These are phyloP conservation scores for Pythium aquatile DNA, from an alignment of 352 stramenopile species.

Conservation along the genomic window DNA sequence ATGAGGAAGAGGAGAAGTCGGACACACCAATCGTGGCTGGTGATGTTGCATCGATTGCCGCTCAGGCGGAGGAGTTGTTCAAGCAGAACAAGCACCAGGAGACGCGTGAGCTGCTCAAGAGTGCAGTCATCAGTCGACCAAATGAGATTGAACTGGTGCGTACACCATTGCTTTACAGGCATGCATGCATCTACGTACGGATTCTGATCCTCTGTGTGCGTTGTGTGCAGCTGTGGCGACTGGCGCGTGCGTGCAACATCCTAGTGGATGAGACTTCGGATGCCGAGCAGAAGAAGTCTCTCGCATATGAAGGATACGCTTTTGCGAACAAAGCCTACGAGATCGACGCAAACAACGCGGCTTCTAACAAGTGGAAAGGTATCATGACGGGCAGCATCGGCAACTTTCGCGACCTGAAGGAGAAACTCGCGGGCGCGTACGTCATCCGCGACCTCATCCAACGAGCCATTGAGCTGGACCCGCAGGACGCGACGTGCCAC, in stretches of 20 bases:
- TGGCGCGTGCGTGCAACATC: slow-evolving; percentile 61
- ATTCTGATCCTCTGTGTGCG: background rate
- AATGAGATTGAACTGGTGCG: slow-evolving; percentile 51
- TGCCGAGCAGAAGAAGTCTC: slow-evolving; percentile 49
- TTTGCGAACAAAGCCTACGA: slow-evolving; percentile 55
- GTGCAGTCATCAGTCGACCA: slow-evolving; percentile 35
- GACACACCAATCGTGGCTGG: slow-evolving; percentile 10
- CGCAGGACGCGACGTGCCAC: slow-evolving; percentile 53
- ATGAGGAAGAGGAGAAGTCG: slow-evolving; percentile 41
- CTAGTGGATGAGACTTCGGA: slow-evolving; percentile 43
- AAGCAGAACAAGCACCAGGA: slow-evolving; percentile 42
- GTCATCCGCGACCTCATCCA: slow-evolving; percentile 65
- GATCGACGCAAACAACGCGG: slow-evolving; percentile 41
- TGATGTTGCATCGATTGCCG: slow-evolving; percentile 35
- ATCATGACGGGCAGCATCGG: slow-evolving; percentile 67
- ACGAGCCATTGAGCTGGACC: slow-evolving; percentile 72
- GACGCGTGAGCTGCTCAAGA: slow-evolving; percentile 43
- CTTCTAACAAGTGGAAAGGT: slow-evolving; percentile 75
- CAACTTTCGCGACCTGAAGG: slow-evolving; percentile 61
- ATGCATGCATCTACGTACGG: background rate
- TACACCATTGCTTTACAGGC: background rate
- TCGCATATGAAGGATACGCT: slow-evolving; percentile 53
- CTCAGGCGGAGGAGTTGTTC: slow-evolving; percentile 48
- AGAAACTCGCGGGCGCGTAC: slow-evolving; percentile 70
- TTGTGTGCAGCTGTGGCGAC: slow-evolving; percentile 49